These are phyloP conservation scores for Aspergillus sojae DNA, from an alignment of 2,329 filamentous ascomycete genomes.

Conservation along the genomic window DNA sequence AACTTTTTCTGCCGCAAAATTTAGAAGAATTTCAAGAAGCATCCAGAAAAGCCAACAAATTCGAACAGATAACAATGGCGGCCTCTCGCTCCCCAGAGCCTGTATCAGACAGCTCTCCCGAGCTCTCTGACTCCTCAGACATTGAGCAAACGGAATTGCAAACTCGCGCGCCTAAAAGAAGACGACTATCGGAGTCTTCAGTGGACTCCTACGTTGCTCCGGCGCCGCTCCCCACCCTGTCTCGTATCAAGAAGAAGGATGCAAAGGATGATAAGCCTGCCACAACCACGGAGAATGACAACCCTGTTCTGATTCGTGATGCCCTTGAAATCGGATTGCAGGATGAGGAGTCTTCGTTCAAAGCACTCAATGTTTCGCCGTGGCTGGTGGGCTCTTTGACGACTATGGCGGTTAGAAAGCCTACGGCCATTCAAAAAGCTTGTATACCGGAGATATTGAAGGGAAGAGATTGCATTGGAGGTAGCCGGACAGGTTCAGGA, in stretches of 20 bases:
- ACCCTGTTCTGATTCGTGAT: constrained; percentile 44
- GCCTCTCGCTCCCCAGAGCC: constrained; percentile 25
- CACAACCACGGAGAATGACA: constrained; percentile 25
- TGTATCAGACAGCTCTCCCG: constrained; percentile 24
- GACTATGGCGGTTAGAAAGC: constrained; percentile 78
- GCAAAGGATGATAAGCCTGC: constrained; percentile 22
- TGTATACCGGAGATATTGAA: constrained; percentile 92
- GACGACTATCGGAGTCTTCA: constrained; percentile 43
- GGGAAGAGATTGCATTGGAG: constrained; percentile 91
- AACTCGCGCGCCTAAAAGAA: constrained; percentile 40
- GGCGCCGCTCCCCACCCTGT: constrained; percentile 40
- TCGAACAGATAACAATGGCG: constrained; percentile 31
- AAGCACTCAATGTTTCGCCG: constrained; percentile 71
- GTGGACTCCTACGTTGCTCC: constrained; percentile 37
- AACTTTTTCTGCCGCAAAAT: constrained; percentile 38
- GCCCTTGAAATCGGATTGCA: constrained; percentile 42
- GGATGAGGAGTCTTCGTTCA: constrained; percentile 64
- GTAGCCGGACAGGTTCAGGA: constrained; percentile 90
- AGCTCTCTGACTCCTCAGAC: constrained; percentile 23
- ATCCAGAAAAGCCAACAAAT: constrained; percentile 15
- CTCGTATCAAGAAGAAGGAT: constrained; percentile 46
- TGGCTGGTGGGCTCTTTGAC: constrained; percentile 85
- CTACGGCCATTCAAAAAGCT: constrained; percentile 88
- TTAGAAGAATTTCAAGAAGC: constrained; percentile 28
- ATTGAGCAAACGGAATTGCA: constrained; percentile 25